These are phyloP conservation scores for Quercus rubra DNA, from an alignment of 306 rosid species.

Conservation along the genomic window DNA sequence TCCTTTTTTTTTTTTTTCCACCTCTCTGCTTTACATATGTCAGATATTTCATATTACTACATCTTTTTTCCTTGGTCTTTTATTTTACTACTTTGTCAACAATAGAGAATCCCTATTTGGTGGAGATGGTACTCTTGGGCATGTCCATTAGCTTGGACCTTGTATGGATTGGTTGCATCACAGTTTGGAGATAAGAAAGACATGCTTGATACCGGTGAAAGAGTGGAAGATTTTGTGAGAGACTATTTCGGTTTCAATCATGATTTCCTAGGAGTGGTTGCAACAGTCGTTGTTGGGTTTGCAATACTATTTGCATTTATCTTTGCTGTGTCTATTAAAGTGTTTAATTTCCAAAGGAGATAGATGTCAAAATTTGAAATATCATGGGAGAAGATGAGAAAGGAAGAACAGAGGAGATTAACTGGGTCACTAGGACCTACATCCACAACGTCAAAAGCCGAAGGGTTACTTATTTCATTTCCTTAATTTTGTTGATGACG, in stretches of 20 bases:
- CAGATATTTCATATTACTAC: too few species aligned
- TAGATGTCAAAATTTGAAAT: background rate
- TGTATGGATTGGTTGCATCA: slow-evolving; percentile 19
- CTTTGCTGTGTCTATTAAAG: slow-evolving; percentile 36
- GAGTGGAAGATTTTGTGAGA: slow-evolving; percentile 34
- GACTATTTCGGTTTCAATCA: slow-evolving; percentile 40
- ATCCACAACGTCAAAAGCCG: too few species aligned
- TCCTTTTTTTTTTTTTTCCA: background rate
- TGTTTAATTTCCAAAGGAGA: slow-evolving; percentile 50
- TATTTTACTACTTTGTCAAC: too few species aligned
- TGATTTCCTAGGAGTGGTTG: slow-evolving; percentile 39
- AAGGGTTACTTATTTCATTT: too few species aligned
- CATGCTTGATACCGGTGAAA: slow-evolving; percentile 10
- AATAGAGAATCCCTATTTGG: slow-evolving; percentile 25
- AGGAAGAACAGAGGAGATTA: too few species aligned
- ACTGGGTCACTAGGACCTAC: too few species aligned
- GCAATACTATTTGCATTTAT: slow-evolving; percentile 37
- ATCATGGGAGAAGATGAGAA: too few species aligned
- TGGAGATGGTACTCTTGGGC: slow-evolving; percentile 33
- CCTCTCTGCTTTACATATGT: too few species aligned
- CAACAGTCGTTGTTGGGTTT: slow-evolving; percentile 26
- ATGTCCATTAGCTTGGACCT: slow-evolving; percentile 20
- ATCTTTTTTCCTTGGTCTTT: too few species aligned
- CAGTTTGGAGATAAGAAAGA: slow-evolving; percentile 37
- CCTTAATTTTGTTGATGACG: too few species aligned